Base-by-base conservation (phyloP, 495 filamentous ascomycete species). In the Xylaria grammica region DNA sequence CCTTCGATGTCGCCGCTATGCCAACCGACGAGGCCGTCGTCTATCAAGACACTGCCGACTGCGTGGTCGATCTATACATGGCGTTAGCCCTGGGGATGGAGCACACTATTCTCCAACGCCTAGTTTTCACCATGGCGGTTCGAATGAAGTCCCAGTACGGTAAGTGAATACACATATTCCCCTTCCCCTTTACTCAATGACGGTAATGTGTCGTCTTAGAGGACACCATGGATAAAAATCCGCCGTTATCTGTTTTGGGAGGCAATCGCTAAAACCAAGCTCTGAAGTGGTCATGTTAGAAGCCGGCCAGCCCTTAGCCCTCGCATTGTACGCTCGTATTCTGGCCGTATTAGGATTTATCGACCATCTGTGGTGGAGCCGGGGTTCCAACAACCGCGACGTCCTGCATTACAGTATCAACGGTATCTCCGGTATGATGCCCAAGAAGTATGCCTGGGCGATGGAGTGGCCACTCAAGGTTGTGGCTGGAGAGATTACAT, bases 91-190 rank as follows among this genome's bases (percentile, higher is more conserved):
- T 56, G 30, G 20, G 10, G 15, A 27, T 29, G 42, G 52, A 38
- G 5, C 40, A 11, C n/a, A 56, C 51, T 22, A 40, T 53, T 19
- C 51, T 63, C 8, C 61, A 63, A 22, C 42, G 52, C 10, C 42
- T 63, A 2, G 61, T 63, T 29, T 63, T 63, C 52, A 63, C 61
- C 1, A 63, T 63, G 61, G 61, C 61, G 17, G 51, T 56, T n/a
- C 50, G 30, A 48, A 63, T 63, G 61, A 24, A 49, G 10, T 11
- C 61, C 24, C 36, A 29, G 15, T 63, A 55, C 24, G 24, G 61
- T 63, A 63, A 63, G 61, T 63, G 29, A 27, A 38, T 0, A 4
- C 29, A 15, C 38, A 13, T n/a, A 5, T 11, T 15, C 10, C 32
- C 24, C 17, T 24, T 60, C n/a, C 22, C 19, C 26, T 29, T 24